Base-by-base conservation (phyloP, 2,329 filamentous ascomycete genomes). In the Volutella citrinella region DNA sequence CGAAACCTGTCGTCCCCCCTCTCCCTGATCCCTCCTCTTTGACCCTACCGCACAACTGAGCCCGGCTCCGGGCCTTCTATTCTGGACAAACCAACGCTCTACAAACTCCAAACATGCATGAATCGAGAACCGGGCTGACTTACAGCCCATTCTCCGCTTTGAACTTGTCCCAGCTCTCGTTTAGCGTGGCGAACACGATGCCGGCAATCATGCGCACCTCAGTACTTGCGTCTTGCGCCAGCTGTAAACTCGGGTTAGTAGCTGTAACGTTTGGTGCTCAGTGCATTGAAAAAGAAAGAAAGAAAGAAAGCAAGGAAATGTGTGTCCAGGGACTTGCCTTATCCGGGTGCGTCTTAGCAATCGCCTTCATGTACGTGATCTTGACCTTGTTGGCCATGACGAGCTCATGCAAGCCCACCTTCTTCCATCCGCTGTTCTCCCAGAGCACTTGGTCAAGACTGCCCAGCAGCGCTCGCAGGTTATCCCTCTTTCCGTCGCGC, bases 301-400 rank as follows among this genome's bases (percentile, higher is more conserved):
- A n/a, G n/a, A n/a, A n/a, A n/a, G n/a, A n/a, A n/a, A n/a, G n/a
- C n/a, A n/a, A n/a, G n/a, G n/a, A n/a, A n/a, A n/a, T n/a, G n/a
- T n/a, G n/a, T n/a, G n/a, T n/a, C n/a, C n/a, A n/a, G n/a, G 9
- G 26, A 22, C 79, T 64, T 72, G 96, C 93, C 84, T 98, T 98
- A 63, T 98, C 93, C 41, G 93, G 93, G 73, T 98, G 93, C 50
- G 93, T 93, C 73, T 96, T 97, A 10, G 84, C 87, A 74, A 98
- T 97, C 6, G 91, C 93, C 76, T 95, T 96, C 93, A 98, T 97
- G 60, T 98, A 98, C 40, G 86, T 74, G 46, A 98, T 84, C 77
- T 98, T 98, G 60, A 97, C 93, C 72, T 91, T 95, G 49, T 87
- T 89, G 20, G 89, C 82, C 74, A 95, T 77, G 32, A 98, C 84